Evolutionary conservation across 106 monocot species (phyloP), one percentile per base, ranked within the genome.

Genomic region (Dioscorea zingiberensis): DNA sequence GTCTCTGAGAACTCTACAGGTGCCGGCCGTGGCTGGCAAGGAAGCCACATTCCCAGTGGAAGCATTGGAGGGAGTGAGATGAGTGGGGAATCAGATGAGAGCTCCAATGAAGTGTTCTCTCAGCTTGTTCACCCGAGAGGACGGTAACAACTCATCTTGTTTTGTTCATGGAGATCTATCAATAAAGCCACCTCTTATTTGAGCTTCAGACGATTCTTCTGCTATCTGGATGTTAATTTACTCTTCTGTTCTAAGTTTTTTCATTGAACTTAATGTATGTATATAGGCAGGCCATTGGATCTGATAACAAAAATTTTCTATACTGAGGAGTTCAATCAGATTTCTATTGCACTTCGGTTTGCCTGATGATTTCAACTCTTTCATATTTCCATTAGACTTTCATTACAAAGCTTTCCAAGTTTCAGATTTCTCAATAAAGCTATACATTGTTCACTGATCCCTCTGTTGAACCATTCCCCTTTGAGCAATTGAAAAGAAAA

Each of bases 121-220:
- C 80, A 81, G 75, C 75, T 81, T 21, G 63, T 81, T 47, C 65
- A 75, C 49, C 80, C 75, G 16, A 76, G 63, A 21, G 80, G 80
- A 11, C 32, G 80, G 44, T 81, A 44, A 66, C 29, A 54, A 27
- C 16, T 13, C 9, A 4, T 53, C n/a, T 16, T 18, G 16, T 53
- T 53, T 53, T 19, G 51, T 18, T 53, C 51, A 8, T 38, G 38
- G 38, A 13, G 51, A 16, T 53, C n/a, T 18, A 53, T 16, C 51
- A 53, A 53, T 16, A 53, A 53, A 53, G 51, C 51, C 2, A 53
- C 19, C 51, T 2, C 19, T 53, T 16, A 18, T 53, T 18, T 19
- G 19, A 16, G 8, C 51, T 53, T 19, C 16, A 19, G 51, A 53
- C 4, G 51, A 53, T 53, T 19, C 4, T 18, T 18, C 10, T 53